Conservation (phyloP, 164 flowering plant genomes). For the Taxillus chinensis region DNA sequence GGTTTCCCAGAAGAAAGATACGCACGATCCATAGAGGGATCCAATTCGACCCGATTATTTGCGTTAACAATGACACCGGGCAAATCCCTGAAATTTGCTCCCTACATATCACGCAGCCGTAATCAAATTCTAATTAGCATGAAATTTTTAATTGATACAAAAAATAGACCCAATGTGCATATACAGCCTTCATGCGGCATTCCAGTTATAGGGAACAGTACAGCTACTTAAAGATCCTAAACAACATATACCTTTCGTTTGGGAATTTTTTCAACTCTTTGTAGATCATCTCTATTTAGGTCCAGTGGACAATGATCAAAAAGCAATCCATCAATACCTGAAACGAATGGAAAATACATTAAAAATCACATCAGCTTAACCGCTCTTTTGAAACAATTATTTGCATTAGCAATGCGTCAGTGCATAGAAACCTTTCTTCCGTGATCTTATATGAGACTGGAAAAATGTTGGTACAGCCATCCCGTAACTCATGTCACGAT, state of each 20-base stretch:
- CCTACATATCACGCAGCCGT: slow-evolving; percentile 23
- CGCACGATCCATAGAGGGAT: slow-evolving; percentile 32
- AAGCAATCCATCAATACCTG: slow-evolving; percentile 7
- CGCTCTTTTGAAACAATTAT: background rate
- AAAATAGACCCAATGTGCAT: background rate
- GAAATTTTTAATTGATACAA: background rate
- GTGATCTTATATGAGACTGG: slow-evolving; percentile 44
- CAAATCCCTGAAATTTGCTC: slow-evolving; percentile 73
- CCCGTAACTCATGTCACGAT: slow-evolving; percentile 57
- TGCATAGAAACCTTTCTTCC: slow-evolving; percentile 35
- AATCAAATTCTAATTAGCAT: background rate
- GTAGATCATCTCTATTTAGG: slow-evolving; percentile 57
- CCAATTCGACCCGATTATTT: slow-evolving; percentile 53
- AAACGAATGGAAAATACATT: background rate
- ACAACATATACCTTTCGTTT: slow-evolving; percentile 69
- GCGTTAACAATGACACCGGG: slow-evolving; percentile 51
- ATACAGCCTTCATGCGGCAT: background rate
- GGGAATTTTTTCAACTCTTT: slow-evolving; percentile 60
- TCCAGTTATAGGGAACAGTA: too few relatives aligned
- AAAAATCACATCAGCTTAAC: background rate
- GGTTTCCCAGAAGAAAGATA: slow-evolving; percentile 51
- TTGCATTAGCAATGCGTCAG: background rate
- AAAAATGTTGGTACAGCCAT: slow-evolving; percentile 43
- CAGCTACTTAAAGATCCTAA: too few relatives aligned
- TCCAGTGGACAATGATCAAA: slow-evolving; percentile 60